These are phyloP conservation scores for Schwanniomyces etchellsii DNA, from an alignment of 1,139 yeast species.

Conservation along the genomic window DNA sequence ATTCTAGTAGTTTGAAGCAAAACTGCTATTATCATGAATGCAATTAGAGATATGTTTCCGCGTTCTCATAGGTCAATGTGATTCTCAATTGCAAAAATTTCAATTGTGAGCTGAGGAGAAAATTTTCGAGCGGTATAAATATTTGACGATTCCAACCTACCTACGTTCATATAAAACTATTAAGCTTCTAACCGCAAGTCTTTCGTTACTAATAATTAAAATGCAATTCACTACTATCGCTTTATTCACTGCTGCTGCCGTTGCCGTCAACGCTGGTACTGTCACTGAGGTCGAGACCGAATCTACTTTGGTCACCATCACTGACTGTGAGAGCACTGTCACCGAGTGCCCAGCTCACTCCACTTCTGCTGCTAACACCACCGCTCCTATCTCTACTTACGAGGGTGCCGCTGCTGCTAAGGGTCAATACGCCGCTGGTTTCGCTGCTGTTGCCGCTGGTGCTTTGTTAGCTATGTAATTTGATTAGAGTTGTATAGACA, in stretches of 20 bases:
- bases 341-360: slow-evolving; percentile 36
- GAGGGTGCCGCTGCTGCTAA: slow-evolving; percentile 35
- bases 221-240: slow-evolving; percentile 47
- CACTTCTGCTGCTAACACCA: slow-evolving; percentile 17
- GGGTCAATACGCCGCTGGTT: slow-evolving; percentile 37
- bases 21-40: too few relatives aligned
- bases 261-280: slow-evolving; percentile 30
- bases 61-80: too few relatives aligned
- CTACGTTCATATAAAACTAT: too few relatives aligned
- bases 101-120: too few relatives aligned
- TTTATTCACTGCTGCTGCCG: slow-evolving; percentile 33
- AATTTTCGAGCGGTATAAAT: too few relatives aligned
- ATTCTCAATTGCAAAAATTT: too few relatives aligned
- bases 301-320: slow-evolving; percentile 34
- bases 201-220: too few relatives aligned
- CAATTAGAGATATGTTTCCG: too few relatives aligned
- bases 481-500: too few relatives aligned
- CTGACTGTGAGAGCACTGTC: slow-evolving; percentile 35
- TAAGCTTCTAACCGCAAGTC: too few relatives aligned
- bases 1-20: too few relatives aligned
- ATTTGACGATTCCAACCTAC: too few relatives aligned
- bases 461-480: slow-evolving; percentile 45
- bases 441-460: slow-evolving; percentile 48
- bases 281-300: slow-evolving; percentile 25
- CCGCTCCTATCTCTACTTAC: slow-evolving; percentile 32